Base-by-base conservation (phyloP, 164 flowering plant species). In the Annona cherimola region DNA sequence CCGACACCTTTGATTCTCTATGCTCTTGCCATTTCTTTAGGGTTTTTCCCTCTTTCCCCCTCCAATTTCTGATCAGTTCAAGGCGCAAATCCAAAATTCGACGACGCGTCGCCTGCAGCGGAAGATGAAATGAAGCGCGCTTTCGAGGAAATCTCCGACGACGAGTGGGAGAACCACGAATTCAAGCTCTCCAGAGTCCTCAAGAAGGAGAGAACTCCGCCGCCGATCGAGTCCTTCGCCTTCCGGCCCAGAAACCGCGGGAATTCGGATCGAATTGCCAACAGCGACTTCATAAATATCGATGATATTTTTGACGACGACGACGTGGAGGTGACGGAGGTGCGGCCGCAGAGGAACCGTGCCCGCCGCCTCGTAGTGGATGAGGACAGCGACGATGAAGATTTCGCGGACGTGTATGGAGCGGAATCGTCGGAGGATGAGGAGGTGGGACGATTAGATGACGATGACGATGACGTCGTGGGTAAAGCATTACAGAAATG, bases 401-500 rank as follows among this genome's bases (percentile, higher is more conserved):
- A 79, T 20, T 55, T 66, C 57, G 71, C 69, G 3, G 81, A 79
- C 8, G 81, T 73, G 45, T 14, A 35, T 45, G 74, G 72, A 11
- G 84, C 79, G 5, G 82, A 76, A 9, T 82, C 65, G 45, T 45
- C 11, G 39, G 80, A 77, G n/a, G 66, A 69, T 4, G 78, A 62
- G 4, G 79, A 3, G 8, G 73, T 7, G 26, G 79, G 63, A 7
- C 69, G 40, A 5, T 85, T 75, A 54, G 81, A 78, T 14, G 74
- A 12, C 12, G 84, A 81, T 39, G 92, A 88, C 1, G 88, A 81
- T 4, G 98, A 94, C 81, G 85, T 94, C 26, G 90, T 94, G 3
- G 90, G 92, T 62, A 90, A 84, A 78, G 98, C 99, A n/a, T 73
- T 94, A 78, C 90, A 81, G 68, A 94, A 90, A 79, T 94, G 99